Base-by-base conservation (phyloP, 2,329 filamentous ascomycete species). In the Talaromyces sp. region DNA sequence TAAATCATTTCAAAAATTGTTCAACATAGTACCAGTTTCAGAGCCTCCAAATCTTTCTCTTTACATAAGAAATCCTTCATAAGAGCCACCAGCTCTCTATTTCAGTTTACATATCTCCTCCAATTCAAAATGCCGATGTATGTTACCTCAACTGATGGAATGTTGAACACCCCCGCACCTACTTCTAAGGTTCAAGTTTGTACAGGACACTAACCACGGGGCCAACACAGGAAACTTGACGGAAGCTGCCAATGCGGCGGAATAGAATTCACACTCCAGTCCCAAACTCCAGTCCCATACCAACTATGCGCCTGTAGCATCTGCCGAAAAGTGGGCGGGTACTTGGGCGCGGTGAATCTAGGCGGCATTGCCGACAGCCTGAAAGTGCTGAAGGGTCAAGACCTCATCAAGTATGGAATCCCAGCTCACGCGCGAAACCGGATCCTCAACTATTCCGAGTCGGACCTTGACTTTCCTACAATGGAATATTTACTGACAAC, bases 281-380 rank as follows among this genome's bases (percentile, higher is more conserved):
- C 75, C 2, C 67, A 75, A 30, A 79, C 77, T 0, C 77, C 77
- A 0, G 75, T 78, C 0, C 77, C 77, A 0, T 80, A 78, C 52
- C 76, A 80, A 59, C 66, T 79, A 27, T 80, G 77, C 50, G 75
- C 75, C 32, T 80, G 77, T 60, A 75, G 75, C 54, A 80, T 80
- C 57, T 80, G 77, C 52, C 76, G 77, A 44, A 79, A 80, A 64
- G 68, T 76, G 27, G 74, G 73, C 11, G 77, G 77, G 13, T 73
- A 77, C 54, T 65, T 65, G 22, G 76, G 77, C n/a, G 68, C 68
- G 43, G 75, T 79, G 24, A 80, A 80, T 56, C 64, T 79, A 2
- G 77, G 77, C 9, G 76, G 73, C 1, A 71, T 77, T n/a, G 71
- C 71, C 5, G 62, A 73, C 45, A 75, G 71, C 4, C 59, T 79